Conservation (phyloP, 2,329 filamentous ascomycete genomes). For the Scedosporium dehoogii region DNA sequence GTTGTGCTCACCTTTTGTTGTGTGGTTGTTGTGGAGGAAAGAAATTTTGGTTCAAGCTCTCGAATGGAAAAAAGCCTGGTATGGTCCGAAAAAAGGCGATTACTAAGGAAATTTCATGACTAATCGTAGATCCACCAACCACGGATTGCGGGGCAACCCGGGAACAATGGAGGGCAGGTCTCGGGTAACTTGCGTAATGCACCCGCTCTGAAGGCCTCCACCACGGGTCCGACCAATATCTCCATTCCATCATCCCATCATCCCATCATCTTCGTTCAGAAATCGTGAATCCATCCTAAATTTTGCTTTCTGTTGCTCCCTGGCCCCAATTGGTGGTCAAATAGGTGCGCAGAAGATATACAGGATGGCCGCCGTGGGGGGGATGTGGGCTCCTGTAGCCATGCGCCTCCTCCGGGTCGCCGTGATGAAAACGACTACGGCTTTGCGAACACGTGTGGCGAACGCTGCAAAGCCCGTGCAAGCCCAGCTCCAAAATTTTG, state of each 20-base stretch:
- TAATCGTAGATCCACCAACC: not conserved
- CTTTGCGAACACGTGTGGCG: constrained; percentile 39
- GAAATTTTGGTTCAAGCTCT: not conserved
- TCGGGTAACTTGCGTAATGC: not conserved
- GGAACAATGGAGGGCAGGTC: not conserved
- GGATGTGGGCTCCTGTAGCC: constrained; percentile 47
- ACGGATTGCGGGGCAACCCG: constrained; percentile 1
- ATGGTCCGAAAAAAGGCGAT: no score
- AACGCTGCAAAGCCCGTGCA: constrained; percentile 33
- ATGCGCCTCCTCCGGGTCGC: constrained; percentile 44
- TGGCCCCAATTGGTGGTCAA: not conserved
- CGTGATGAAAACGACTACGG: constrained; percentile 38
- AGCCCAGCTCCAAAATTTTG: constrained; percentile 34
- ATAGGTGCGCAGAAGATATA: constrained; percentile 3
- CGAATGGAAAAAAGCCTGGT: not conserved
- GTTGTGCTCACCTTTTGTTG: no score
- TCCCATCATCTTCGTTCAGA: not conserved
- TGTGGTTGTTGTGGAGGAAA: not conserved
- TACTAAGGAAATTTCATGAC: not conserved
- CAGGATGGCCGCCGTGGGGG: constrained; percentile 46
- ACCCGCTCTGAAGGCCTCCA: not conserved
- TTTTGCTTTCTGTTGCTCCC: not conserved
- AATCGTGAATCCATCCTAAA: not conserved
- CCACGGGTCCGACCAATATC: not conserved
- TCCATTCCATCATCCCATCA: not conserved